A percentile compares a stretch with the other conserved stretches of the same genome.
Evolutionary conservation across 2,329 filamentous ascomycete species (phyloP).

Genomic region (Tympanopsis confertula): DNA sequence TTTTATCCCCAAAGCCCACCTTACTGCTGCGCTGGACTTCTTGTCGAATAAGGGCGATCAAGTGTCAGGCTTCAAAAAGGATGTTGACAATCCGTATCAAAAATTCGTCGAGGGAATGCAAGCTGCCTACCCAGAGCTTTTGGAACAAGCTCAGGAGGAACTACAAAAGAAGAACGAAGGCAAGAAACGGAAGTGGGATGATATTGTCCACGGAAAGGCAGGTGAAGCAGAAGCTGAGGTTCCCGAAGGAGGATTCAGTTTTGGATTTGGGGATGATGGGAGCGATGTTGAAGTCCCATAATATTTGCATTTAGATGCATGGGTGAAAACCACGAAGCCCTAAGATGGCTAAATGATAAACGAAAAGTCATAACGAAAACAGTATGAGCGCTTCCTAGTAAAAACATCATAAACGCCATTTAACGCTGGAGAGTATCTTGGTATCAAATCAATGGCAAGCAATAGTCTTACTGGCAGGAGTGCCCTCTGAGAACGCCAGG

Average conservation of each 20-base stretch:
- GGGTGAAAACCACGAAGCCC: background rate
- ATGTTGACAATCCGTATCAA: conserved; percentile 47
- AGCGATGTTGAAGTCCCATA: conserved; percentile 31
- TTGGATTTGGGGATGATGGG: conserved; percentile 49
- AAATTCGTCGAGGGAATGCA: conserved; percentile 48
- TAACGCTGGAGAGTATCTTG: too few species aligned
- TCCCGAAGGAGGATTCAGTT: conserved; percentile 39
- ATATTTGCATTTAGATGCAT: background rate
- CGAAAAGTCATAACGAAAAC: too few species aligned
- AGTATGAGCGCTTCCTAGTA: too few species aligned
- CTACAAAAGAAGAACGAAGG: conserved; percentile 35
- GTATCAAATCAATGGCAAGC: conserved; percentile 50
- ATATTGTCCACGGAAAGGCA: conserved; percentile 38
- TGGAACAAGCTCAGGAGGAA: conserved; percentile 38
- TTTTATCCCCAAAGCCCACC: conserved; percentile 49
- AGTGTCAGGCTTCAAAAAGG: conserved; percentile 53
- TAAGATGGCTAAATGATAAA: background rate
- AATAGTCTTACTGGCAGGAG: conserved; percentile 41
- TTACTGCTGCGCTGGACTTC: conserved; percentile 49
- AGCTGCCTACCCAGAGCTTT: conserved; percentile 38
- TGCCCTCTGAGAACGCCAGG: conserved; percentile 38
- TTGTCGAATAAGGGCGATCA: conserved; percentile 51
- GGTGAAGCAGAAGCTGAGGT: conserved; percentile 16
- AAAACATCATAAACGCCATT: too few species aligned
- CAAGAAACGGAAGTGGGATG: conserved; percentile 56